Conservation (phyloP, 495 filamentous ascomycete species). For the Talaromyces adpressus region DNA sequence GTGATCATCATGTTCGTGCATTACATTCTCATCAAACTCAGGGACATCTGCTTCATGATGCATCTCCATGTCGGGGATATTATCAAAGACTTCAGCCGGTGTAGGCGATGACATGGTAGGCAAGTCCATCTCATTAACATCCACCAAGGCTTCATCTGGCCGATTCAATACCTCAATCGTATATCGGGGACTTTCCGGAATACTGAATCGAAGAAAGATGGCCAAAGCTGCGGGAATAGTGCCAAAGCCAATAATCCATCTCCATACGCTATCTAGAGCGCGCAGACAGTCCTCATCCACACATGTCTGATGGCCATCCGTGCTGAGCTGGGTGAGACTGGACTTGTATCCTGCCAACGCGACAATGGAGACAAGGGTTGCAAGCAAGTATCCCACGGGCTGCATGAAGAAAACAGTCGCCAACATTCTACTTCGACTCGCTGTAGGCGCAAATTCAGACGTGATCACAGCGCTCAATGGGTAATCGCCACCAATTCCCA, state of each 20-base stretch:
- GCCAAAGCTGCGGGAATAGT: slow-evolving; percentile 47
- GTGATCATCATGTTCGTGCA: neutral
- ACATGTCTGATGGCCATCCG: neutral
- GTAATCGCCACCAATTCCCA: slow-evolving; percentile 40
- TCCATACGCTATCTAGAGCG: slow-evolving; percentile 35
- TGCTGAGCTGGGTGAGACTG: neutral
- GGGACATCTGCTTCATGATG: neutral
- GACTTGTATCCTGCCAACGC: slow-evolving; percentile 17
- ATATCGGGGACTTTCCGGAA: slow-evolving; percentile 49
- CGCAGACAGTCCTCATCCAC: neutral
- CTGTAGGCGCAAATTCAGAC: slow-evolving; percentile 46
- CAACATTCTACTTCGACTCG: slow-evolving; percentile 47
- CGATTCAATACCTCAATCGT: slow-evolving; percentile 35
- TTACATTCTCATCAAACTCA: neutral
- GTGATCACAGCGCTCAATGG: slow-evolving; percentile 47
- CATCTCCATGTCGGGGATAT: slow-evolving; percentile 10
- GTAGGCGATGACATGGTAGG: slow-evolving; percentile 11
- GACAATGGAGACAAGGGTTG: slow-evolving; percentile 27
- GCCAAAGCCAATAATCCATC: slow-evolving; percentile 43
- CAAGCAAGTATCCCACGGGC: slow-evolving; percentile 45
- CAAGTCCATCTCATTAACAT: slow-evolving; percentile 8
- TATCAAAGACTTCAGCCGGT: slow-evolving; percentile 7
- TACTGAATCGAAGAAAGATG: slow-evolving; percentile 42
- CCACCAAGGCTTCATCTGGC: slow-evolving; percentile 17
- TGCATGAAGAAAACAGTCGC: slow-evolving; percentile 53